These are phyloP conservation scores for Picea engelmannii DNA, from an alignment of 83 land plant species.

Conservation along the genomic window DNA sequence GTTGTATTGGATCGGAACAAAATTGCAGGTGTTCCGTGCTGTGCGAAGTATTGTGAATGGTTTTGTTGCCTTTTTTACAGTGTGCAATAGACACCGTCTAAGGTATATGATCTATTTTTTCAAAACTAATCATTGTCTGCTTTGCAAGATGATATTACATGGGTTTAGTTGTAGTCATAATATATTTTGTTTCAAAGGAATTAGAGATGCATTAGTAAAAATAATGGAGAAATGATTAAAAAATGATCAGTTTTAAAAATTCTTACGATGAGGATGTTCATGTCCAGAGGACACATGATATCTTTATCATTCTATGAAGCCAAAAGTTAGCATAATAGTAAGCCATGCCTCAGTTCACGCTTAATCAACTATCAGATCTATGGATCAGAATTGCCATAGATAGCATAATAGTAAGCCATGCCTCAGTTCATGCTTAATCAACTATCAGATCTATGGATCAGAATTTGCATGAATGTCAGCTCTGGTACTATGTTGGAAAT, in stretches of 20 bases:
- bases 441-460: too few relatives aligned
- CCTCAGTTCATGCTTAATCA: too few relatives aligned
- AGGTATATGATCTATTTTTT: conserved; percentile 44
- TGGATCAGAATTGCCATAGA: too few relatives aligned
- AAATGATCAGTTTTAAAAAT: background rate
- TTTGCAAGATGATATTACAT: background rate
- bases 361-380: too few relatives aligned
- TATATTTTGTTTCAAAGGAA: background rate
- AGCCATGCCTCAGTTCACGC: too few relatives aligned
- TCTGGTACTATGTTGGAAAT: too few relatives aligned
- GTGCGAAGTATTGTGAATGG: conserved; percentile 80
- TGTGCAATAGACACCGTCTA: conserved; percentile 89
- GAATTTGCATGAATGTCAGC: too few relatives aligned
- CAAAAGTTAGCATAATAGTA: too few relatives aligned
- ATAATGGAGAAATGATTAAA: background rate
- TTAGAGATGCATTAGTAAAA: background rate
- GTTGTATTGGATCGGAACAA: conserved; percentile 8
- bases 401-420: too few relatives aligned
- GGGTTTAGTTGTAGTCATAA: background rate
- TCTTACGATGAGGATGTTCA: too few relatives aligned
- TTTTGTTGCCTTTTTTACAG: conserved; percentile 80
- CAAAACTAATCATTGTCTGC: background rate
- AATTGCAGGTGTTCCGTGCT: conserved; percentile 83
- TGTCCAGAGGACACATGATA: too few relatives aligned
- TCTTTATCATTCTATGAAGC: too few relatives aligned